phyloP scores from a whole-genome alignment of 2,329 filamentous ascomycete genomes.

The Botrytis elliptica region DNA sequence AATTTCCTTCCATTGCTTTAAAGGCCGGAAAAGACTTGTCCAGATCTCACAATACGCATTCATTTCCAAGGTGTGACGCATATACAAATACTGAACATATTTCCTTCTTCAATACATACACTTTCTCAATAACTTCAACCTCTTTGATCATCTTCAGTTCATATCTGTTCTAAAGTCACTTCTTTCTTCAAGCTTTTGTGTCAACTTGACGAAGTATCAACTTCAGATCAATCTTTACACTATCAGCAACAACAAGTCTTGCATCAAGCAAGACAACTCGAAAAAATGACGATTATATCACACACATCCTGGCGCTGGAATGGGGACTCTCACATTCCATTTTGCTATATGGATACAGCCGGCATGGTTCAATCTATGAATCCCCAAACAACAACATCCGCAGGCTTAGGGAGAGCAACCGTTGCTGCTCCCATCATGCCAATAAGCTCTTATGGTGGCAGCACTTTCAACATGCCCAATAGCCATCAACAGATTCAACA shows the following conservation, averaged over 20 bases:
- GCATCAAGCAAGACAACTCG: conserved; percentile 40
- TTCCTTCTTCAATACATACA: neutral
- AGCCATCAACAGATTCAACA: conserved; percentile 38
- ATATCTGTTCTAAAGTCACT: neutral
- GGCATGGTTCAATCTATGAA: conserved; percentile 50
- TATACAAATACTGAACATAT: conserved; percentile 16
- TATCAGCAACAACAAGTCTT: conserved; percentile 31
- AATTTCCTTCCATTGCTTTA: conserved; percentile 8
- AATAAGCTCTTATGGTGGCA: conserved; percentile 42
- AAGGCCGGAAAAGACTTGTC: neutral
- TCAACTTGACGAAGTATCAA: neutral
- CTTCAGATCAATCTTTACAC: neutral
- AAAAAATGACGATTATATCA: conserved; percentile 50
- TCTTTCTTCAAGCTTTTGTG: neutral
- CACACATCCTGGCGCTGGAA: conserved; percentile 55
- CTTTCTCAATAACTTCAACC: neutral
- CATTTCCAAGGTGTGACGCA: neutral
- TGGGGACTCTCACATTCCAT: conserved; percentile 44
- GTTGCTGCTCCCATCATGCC: conserved; percentile 51
- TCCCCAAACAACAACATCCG: conserved; percentile 41
- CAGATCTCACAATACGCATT: conserved; percentile 15
- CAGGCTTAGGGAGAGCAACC: conserved; percentile 45
- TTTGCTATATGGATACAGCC: conserved; percentile 46
- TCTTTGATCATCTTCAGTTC: neutral
- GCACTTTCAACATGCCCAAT: conserved; percentile 45